Conservation (phyloP, 495 filamentous ascomycete species). For the Elasticomyces elasticus region DNA sequence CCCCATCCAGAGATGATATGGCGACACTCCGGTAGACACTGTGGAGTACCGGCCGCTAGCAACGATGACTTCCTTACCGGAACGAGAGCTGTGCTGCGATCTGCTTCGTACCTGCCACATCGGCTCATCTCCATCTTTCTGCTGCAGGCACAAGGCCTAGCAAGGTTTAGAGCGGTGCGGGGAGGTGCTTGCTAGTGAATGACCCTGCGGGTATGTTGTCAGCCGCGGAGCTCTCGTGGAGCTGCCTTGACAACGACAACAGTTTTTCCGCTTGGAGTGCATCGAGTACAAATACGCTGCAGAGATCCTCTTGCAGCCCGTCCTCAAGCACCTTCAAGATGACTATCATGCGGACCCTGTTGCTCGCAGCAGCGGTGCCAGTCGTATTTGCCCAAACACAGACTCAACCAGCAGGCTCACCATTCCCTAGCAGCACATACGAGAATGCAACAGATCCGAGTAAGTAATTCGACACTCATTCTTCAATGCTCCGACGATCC, state of each 20-base stretch:
- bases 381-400: slow-evolving; percentile 8
- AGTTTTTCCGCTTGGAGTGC: background rate
- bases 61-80: too few species aligned
- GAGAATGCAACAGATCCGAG: slow-evolving; percentile 19
- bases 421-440: slow-evolving; percentile 21
- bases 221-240: background rate
- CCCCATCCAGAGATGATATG: too few species aligned
- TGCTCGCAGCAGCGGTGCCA: slow-evolving; percentile 13
- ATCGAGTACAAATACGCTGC: slow-evolving; percentile 9
- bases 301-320: background rate
- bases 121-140: background rate
- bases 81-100: too few species aligned
- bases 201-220: background rate
- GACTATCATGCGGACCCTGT: background rate
- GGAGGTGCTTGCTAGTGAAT: background rate
- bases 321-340: slow-evolving; percentile 5
- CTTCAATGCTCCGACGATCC: too few species aligned
- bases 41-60: too few species aligned
- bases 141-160: background rate
- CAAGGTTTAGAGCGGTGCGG: background rate
- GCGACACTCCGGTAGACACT: too few species aligned
- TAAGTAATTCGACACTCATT: too few species aligned
- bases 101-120: background rate
- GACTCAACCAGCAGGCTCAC: slow-evolving; percentile 4
- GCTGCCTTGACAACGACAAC: background rate